Base-by-base conservation (phyloP, 1,284 basidiomycete species). In the Ustilago curta region DNA sequence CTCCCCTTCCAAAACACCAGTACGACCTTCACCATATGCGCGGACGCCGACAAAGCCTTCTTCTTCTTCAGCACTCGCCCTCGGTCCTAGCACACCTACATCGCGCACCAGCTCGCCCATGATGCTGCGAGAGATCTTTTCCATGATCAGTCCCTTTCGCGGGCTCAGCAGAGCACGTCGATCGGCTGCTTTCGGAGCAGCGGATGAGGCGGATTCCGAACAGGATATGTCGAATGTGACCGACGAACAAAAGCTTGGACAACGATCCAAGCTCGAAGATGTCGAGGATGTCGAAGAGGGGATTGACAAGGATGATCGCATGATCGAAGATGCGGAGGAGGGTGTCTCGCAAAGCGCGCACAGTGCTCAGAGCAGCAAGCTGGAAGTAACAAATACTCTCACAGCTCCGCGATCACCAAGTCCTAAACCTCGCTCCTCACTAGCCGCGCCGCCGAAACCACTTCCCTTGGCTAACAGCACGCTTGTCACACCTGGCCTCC, bases 131-230 rank as follows among this genome's bases (percentile, higher is more conserved):
- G 73, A 71, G 51, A 66, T 76, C 52, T 69, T 76, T 37, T 63
- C 60, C 6, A 71, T 76, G 58, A 76, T 72, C 59, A 76, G 73
- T 45, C 73, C 73, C 43, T 76, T 76, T 56, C 52, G 73, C 0
- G 59, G 60, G 5, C 50, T 52, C 55, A 68, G 69, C 40, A 48
- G 65, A 7, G 73, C 73, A 12, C 35, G 40, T n/a, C 64, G 69
- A 23, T 76, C 73, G 14, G 73, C 73, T 51, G 73, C 73, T 2
- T 76, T 76, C 35, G 73, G 73, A 52, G 56, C 32, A 4, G 69
- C 52, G 27, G 60, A 63, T 23, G 69, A 69, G 25, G 48, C 11
- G 0, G 53, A 60, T 19, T 29, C 42, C 3, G 55, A 61, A 4
- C 47, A 67, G 25, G 54, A 59, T 18, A 27, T 49, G 44, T 25